These are phyloP conservation scores for Castanopsis chinensis DNA, from an alignment of 306 rosid species.

Conservation along the genomic window DNA sequence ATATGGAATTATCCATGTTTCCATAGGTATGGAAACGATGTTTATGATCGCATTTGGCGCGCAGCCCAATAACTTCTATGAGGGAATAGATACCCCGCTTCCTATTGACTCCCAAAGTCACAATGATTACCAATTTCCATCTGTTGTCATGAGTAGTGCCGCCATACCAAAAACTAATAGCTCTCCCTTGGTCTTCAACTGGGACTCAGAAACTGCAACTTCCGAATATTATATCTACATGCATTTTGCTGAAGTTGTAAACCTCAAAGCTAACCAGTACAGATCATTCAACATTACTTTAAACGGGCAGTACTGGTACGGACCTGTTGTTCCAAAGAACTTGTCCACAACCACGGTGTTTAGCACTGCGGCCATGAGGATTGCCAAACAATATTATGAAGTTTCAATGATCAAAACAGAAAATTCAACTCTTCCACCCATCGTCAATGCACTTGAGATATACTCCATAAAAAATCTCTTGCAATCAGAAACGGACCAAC, in stretches of 20 bases:
- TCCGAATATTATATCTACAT: conserved; percentile 12
- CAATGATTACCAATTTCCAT: conserved; percentile 14
- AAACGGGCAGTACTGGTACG: conserved; percentile 6
- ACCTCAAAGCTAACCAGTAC: conserved; percentile 15
- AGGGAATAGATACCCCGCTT: not conserved
- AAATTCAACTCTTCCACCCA: conserved; percentile 42
- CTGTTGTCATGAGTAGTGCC: conserved; percentile 35
- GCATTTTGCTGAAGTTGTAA: conserved; percentile 31
- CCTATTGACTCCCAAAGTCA: not conserved
- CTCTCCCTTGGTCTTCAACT: conserved; percentile 11
- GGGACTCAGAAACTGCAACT: not conserved
- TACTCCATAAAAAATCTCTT: conserved; percentile 9
- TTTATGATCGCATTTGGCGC: conserved; percentile 43
- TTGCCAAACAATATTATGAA: not conserved
- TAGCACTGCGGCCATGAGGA: not conserved
- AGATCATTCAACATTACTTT: conserved; percentile 19
- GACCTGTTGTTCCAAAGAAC: conserved; percentile 2
- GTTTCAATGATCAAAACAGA: conserved; percentile 2
- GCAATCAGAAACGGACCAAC: conserved; percentile 27
- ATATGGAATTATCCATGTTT: not conserved
- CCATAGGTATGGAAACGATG: conserved; percentile 37
- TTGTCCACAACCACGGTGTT: accelerated
- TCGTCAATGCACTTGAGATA: conserved; percentile 40
- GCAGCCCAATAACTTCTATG: accelerated
- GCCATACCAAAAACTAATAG: conserved; percentile 10